Evolutionary conservation across 371 early-diverging fungal species (phyloP).

Genomic region (Gilbertella persicaria): DNA sequence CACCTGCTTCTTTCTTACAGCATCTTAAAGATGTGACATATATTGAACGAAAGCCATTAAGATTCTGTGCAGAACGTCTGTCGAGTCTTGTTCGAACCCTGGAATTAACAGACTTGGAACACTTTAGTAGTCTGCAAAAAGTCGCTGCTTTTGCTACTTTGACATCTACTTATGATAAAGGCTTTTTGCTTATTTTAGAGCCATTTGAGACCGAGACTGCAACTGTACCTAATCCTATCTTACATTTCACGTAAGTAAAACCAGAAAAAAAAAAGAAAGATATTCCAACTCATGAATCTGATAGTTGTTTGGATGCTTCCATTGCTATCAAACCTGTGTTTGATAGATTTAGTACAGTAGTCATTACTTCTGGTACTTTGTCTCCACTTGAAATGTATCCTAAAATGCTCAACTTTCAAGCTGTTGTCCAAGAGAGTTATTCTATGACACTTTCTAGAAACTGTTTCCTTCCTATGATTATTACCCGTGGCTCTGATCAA

Average conservation of each 20-base stretch:
- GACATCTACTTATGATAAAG: conserved; percentile 94
- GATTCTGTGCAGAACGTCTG: conserved; percentile 94
- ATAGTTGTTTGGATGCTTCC: conserved; percentile 96
- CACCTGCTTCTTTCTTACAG: conserved; percentile 90
- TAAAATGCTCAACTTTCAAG: conserved; percentile 91
- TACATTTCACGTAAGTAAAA: conserved; percentile 77
- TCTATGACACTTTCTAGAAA: conserved; percentile 92
- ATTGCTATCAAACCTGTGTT: conserved; percentile 98
- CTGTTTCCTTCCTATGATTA: conserved; percentile 96
- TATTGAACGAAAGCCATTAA: conserved; percentile 92
- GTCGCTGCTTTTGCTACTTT: conserved; percentile 97
- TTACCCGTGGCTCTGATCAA: conserved; percentile 97
- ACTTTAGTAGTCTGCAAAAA: conserved; percentile 80
- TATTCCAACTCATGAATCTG: not conserved
- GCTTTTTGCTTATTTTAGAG: conserved; percentile 97
- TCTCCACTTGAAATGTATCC: conserved; percentile 99
- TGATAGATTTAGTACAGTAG: conserved; percentile 94
- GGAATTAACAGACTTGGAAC: conserved; percentile 89
- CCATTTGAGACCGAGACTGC: conserved; percentile 95
- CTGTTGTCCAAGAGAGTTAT: conserved; percentile 88
- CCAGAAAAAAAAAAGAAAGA: not conserved
- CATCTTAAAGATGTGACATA: conserved; percentile 92
- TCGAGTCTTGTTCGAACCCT: conserved; percentile 88
- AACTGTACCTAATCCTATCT: conserved; percentile 92
- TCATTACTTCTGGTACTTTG: conserved; percentile 99